A percentile compares a stretch with the other conserved stretches of the same genome.
phyloP scores from a whole-genome alignment of 805 yeast genomes.

The Nakazawaea sp. region DNA sequence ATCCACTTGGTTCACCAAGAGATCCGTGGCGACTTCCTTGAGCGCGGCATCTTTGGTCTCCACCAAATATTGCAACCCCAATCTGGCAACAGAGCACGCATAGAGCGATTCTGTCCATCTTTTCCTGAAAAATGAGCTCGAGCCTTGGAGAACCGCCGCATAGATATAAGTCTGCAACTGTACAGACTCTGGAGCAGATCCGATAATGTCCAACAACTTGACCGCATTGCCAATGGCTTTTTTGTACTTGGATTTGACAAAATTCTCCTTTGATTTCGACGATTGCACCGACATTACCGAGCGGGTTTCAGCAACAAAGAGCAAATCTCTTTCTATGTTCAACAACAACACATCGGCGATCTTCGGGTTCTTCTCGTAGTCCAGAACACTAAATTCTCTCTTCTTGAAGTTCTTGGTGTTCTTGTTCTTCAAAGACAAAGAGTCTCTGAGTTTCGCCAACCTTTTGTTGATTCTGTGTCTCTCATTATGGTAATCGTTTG shows the following conservation, averaged over 20 bases:
- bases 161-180: slow-evolving; percentile 31
- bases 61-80: slow-evolving; percentile 50
- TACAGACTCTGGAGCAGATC: slow-evolving; percentile 22
- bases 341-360: slow-evolving; percentile 56
- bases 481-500: slow-evolving; percentile 64
- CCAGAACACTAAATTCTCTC: slow-evolving; percentile 40
- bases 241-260: slow-evolving; percentile 60
- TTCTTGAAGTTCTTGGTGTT: slow-evolving; percentile 58
- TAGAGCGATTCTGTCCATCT: slow-evolving; percentile 49
- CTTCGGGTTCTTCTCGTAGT: slow-evolving; percentile 42
- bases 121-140: slow-evolving; percentile 41
- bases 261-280: slow-evolving; percentile 38
- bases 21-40: slow-evolving; percentile 42
- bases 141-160: slow-evolving; percentile 25
- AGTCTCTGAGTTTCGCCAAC: slow-evolving; percentile 58
- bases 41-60: slow-evolving; percentile 18
- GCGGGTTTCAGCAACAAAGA: slow-evolving; percentile 61
- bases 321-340: slow-evolving; percentile 71
- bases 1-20: slow-evolving; percentile 54
- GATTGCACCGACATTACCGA: slow-evolving; percentile 46
- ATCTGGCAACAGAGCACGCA: slow-evolving; percentile 53
- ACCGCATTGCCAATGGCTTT: slow-evolving; percentile 44
- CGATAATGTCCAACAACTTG: slow-evolving; percentile 34
- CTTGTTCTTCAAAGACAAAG: slow-evolving; percentile 52
- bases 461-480: slow-evolving; percentile 56